Base-by-base conservation (phyloP, 192 early-diverging fungal species). In the Chytriomyces sp. region DNA sequence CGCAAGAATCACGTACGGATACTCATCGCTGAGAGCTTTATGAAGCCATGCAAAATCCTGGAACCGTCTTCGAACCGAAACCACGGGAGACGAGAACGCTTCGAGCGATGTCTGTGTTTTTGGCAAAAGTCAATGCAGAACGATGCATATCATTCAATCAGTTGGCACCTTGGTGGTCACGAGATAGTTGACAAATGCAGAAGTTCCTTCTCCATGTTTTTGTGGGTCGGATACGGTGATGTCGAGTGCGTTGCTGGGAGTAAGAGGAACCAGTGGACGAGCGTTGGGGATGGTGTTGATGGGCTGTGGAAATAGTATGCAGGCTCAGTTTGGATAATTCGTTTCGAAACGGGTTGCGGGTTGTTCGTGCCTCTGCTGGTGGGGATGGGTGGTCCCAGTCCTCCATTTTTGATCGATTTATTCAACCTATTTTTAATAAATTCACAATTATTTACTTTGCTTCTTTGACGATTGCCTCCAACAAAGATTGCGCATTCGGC, bases 21-120 rank as follows among this genome's bases (percentile, higher is more conserved):
- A 94, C 81, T 94, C 93, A 47, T 89, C 86, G 47, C 72, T 72
- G 50, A 99, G 86, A 59, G 89, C 88, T 64, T 87, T 84, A 76
- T 96, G 87, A 57, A 99, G 88, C 92, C 91, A 95, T 8, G 91
- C 90, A 90, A 99, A 99, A 80, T 99, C 97, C 78, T 95, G 94
- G 84, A 93, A 99, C 77, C 97, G 88, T 67, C 96, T 89, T 60
- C 96, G 89, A 6, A 97, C 89, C 44, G 90, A 86, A 28, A 90
- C 85, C 57, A 87, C 84, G 4, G 86, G 71, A 20, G 74, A 75
- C 5, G 76, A 63, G 72, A 90, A 94, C 5, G 83, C 80, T 18
- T 87, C 83, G 11, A 93, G 65, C 1, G 79, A 75, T 5, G 93
- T 93, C 93, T 94, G 61, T 61, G n/a, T 24, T 66, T 69, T 28